Base-by-base conservation (phyloP, 768 basidiomycete species). In the Tulasnella sp. region DNA sequence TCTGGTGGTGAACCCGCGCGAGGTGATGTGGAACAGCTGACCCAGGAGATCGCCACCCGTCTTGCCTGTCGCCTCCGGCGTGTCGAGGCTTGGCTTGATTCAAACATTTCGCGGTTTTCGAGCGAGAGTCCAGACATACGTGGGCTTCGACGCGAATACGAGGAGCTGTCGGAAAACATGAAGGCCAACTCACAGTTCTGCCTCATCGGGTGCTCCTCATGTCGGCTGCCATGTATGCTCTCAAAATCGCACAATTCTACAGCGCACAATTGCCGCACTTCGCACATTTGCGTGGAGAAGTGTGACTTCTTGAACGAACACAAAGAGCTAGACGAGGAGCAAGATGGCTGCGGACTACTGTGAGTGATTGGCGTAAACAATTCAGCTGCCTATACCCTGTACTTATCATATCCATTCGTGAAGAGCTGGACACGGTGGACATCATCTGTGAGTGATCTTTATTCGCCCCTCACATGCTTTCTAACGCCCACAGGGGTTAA, bases 91-190 rank as follows among this genome's bases (percentile, higher is more conserved):
- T 60, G 59, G 59, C 12, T 60, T 24, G 21, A 53, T 15, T 2
- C 38, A n/a, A 60, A 60, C 25, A 12, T 38, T 15, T 21, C 34
- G 12, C 22, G 53, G 11, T 60, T 60, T 31, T 27, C 60, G n/a
- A 10, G 3, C 12, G 53, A 55, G 2, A 44, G 54, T 31, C 10
- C 60, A 8, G 53, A 60, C 22, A 45, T 60, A 11, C 19, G 22
- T 29, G 30, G 1, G 2, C 29, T 55, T 19, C 31, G 30, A 24
- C 31, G 53, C 9, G n/a, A 25, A 1, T 60, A 57, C 43, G 38
- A 60, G 9, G 43, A 54, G 24, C 12, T 22, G 12, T 3, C 42
- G 15, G 43, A 29, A n/a, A 19, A 25, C 21, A 31, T 60, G 8
- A 24, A 12, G 11, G 27, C 42, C 10, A 46, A 34, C 5, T 15